Base-by-base conservation (phyloP, 345 rosid genomes). In the Geranium brycei region DNA sequence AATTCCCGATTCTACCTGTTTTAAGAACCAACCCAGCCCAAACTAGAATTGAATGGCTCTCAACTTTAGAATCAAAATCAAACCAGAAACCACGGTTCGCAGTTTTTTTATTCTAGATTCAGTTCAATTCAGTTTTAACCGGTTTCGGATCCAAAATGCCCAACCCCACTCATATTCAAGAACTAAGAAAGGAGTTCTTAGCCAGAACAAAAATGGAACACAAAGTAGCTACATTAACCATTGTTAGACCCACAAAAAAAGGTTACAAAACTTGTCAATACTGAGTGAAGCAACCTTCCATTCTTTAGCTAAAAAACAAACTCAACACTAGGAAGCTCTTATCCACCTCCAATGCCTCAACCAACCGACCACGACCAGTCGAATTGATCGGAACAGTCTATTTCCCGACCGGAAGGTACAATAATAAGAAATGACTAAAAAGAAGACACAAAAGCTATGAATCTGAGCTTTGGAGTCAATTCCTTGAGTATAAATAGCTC, bases 401-500 rank as follows among this genome's bases (percentile, higher is more conserved):
- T 62, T 19, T 68, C 66, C 69, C 67, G 70, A 17, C 57, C 38
- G 19, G 62, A 60, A 32, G 71, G 68, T 47, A 47, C 15, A 47
- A 17, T 64, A 38, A 65, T 32, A 65, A 16, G 51, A 41, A 35
- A 62, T 7, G 60, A 68, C 58, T 51, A 30, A 31, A n/a, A 14
- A 51, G 12, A 28, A 41, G 17, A 40, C 28, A 59, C 14, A 31
- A n/a, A n/a, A 55, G 41, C 41, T 35, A 35, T 59, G 64, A 66
- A 32, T 15, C 16, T 13, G 15, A 23, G 1, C 28, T 23, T 23
- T 23, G 28, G 28, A 2, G 28, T 15, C 19, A 57, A n/a, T 16
- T 57, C 55, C 75, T 75, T 57, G 79, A 75, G 69, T 75, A 76
- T 75, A 74, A 72, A 71, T 79, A 64, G 72, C 82, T 75, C 73